Evolutionary conservation across 306 rosid species (phyloP), one percentile per base, ranked within the genome.

Genomic region (Trifolium dubium): DNA sequence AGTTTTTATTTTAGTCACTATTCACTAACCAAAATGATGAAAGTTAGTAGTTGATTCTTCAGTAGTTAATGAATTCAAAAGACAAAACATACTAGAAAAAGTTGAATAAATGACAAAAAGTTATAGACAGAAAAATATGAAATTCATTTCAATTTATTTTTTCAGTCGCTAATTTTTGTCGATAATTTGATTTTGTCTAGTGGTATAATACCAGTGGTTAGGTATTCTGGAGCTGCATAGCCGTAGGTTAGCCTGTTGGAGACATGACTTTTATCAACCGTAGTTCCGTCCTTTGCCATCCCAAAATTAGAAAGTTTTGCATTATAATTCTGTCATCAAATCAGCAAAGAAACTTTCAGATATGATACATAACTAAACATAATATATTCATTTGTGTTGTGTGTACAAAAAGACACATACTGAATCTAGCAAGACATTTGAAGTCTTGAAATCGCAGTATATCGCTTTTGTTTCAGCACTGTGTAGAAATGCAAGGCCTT

Each of bases 401-500:
- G 15, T 12, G 79, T 23, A 64, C 46, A 59, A 23, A n/a, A 12
- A 30, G 62, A 34, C 75, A 76, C 91, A 32, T 81, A 89, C 91
- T 1, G 89, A 83, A 61, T 89, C 93, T 30, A 89, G 89, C 71
- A 86, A 81, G 67, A 89, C 67, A 65, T 86, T 89, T 37, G 91
- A 85, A 37, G 93, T 83, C 80, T 83, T 85, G 14, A 89, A 83
- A 76, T 86, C 88, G 0, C 84, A 65, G 60, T 59, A 86, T 72
- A 85, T 85, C 39, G 80, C 88, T 86, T 81, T 79, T 17, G 84
- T 79, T 70, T 85, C 85, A 19, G 83, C 81, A 23, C 80, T 72
- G 67, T 86, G 91, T 74, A 89, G 91, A 79, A 85, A 89, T 76
- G 93, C 88, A 39, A 89, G 93, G 41, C 89, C 93, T 75, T 83